Percentiles rank a stretch among this genome's conserved stretches.
Conservation (phyloP, 108 stramenopile species). For the Cylindrotheca fusiformis region DNA sequence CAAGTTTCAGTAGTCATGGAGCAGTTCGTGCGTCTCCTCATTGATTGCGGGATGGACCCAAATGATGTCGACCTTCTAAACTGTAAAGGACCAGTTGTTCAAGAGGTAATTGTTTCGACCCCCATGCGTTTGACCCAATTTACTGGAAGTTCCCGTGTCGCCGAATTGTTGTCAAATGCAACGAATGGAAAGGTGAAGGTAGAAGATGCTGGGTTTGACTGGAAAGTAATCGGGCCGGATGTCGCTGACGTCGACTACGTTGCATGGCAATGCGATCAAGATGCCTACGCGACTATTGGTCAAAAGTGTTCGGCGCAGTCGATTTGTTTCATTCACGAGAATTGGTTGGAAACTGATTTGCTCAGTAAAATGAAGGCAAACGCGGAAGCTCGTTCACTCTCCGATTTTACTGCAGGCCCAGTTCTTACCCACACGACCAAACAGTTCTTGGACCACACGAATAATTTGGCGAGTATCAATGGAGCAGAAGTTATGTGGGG, state of each 20-base stretch:
- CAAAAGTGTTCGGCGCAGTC: conserved; percentile 99
- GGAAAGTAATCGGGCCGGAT: conserved; percentile 97
- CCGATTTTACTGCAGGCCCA: conserved; percentile 91
- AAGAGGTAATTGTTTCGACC: conserved; percentile 75
- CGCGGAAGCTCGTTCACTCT: conserved; percentile 77
- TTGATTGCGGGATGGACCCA: conserved; percentile 90
- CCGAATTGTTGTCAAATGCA: conserved; percentile 70
- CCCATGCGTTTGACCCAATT: conserved; percentile 93
- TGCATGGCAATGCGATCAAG: conserved; percentile 97
- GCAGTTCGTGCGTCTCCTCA: conserved; percentile 87
- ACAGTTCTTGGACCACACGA: conserved; percentile 77
- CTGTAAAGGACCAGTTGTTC: conserved; percentile 85
- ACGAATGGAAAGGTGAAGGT: conserved; percentile 93
- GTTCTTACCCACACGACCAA: conserved; percentile 92
- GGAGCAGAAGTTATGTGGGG: conserved; percentile 92
- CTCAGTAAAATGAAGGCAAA: conserved; percentile 72
- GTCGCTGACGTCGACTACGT: conserved; percentile 92
- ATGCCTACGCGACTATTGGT: conserved; percentile 94
- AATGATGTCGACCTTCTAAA: conserved; percentile 92
- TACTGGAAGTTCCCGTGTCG: conserved; percentile 91
- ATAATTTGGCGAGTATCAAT: conserved; percentile 68
- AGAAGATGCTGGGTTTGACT: conserved; percentile 99
- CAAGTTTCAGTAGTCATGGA: conserved; percentile 94
- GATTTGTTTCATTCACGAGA: conserved; percentile 93
- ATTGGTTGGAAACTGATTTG: conserved; percentile 86